Conservation (phyloP, 345 rosid species). For the Salix brachista region DNA sequence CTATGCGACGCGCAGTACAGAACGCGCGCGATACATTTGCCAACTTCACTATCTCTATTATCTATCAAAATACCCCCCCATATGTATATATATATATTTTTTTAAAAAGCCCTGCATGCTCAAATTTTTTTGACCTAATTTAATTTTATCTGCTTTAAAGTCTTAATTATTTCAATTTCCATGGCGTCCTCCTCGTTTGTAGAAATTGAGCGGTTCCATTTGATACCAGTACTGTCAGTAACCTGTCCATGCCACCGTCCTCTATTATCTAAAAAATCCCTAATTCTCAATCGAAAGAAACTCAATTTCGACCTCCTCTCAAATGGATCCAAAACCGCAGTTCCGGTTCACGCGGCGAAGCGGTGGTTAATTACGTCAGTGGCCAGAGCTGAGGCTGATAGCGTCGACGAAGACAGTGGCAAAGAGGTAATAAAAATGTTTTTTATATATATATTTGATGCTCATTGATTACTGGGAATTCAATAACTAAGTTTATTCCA, state of each 20-base stretch:
- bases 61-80: too few relatives aligned
- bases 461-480: neutral
- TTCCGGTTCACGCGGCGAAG: conserved; percentile 25
- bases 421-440: conserved; percentile 32
- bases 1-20: too few relatives aligned
- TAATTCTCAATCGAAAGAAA: conserved; percentile 28
- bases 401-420: conserved; percentile 36
- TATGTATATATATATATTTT: too few relatives aligned
- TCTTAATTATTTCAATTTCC: neutral
- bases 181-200: conserved; percentile 45
- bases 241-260: conserved; percentile 47
- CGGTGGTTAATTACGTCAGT: conserved; percentile 44
- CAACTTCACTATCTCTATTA: too few relatives aligned
- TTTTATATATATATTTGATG: neutral
- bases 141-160: too few relatives aligned
- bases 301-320: conserved; percentile 25
- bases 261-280: conserved; percentile 31
- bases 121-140: too few relatives aligned
- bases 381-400: conserved; percentile 47
- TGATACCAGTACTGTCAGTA: conserved; percentile 30
- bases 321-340: conserved; percentile 23
- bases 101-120: too few relatives aligned
- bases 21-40: too few relatives aligned
- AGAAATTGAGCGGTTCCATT: conserved; percentile 36
- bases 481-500: neutral